These are phyloP conservation scores for Globisporangium paddicum DNA, from an alignment of 352 stramenopile species.

Conservation along the genomic window DNA sequence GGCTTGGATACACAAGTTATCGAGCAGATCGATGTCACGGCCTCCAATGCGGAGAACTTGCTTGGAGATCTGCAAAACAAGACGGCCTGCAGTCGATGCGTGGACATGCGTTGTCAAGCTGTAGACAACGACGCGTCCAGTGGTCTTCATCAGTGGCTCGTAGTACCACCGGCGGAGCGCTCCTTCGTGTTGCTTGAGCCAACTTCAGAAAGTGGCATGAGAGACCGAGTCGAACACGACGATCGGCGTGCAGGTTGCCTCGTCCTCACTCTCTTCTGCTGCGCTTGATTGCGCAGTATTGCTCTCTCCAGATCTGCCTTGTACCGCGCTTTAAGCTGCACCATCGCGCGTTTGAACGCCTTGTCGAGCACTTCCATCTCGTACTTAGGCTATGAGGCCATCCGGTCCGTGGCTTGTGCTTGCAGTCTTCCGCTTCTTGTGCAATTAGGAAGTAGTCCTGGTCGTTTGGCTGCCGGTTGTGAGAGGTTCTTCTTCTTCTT, in stretches of 20 bases:
- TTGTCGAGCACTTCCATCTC: neutral
- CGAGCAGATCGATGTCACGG: neutral
- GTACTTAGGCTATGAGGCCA: neutral
- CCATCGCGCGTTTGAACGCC: neutral
- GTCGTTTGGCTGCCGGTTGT: no score
- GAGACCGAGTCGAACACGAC: neutral
- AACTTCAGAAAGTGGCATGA: neutral
- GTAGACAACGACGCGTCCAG: neutral
- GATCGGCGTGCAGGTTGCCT: neutral
- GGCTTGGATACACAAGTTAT: neutral
- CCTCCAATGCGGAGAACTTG: neutral
- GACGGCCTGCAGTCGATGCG: neutral
- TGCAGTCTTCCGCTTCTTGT: no score
- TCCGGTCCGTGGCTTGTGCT: neutral
- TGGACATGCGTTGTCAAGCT: neutral
- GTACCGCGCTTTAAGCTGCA: neutral
- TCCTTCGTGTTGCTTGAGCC: neutral
- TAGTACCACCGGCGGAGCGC: neutral
- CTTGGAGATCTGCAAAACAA: neutral
- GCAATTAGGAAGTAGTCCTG: no score
- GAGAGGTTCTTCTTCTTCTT: no score
- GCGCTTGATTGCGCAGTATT: neutral
- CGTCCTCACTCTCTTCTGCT: neutral
- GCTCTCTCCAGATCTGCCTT: neutral
- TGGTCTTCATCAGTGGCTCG: neutral